Base-by-base conservation (phyloP, 495 filamentous ascomycete species). In the Venustampulla echinocandica region DNA sequence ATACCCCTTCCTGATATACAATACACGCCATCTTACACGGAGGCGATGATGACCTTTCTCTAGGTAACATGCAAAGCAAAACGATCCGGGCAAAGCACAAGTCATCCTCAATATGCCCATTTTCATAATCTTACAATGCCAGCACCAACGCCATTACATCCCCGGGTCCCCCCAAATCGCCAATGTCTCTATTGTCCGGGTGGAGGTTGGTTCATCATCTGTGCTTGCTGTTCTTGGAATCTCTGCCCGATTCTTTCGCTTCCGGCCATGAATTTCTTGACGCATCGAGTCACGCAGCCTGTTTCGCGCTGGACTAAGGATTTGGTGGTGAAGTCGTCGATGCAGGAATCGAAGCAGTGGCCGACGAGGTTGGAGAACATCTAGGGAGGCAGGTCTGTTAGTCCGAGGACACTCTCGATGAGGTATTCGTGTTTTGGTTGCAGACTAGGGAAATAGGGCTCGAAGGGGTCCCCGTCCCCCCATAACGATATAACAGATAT, bases 251-350 rank as follows among this genome's bases (percentile, higher is more conserved):
- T 68, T 22, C 92, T 79, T 57, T 88, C 83, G 27, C 84, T 84
- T 43, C 82, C 77, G 63, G 94, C 90, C 66, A 96, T 77, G 64
- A 85, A 84, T 75, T 98, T 98, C 67, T 90, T 83, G 18, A 96
- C 88, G 64, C 93, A 99, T 53, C 87, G 82, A 70, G 84, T 80
- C 49, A 95, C 77, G 67, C 93, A 97, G 56, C 82, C 77, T 60
- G 89, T 84, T 67, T 99, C 92, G 54, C 85, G 81, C 50, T 77
- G 70, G 44, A 81, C 79, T 24, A 99, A 77, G 5, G 87, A 86
- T 71, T 96, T 96, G 73, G 86, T 92, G 61, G 88, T 94, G 77
- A 99, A 99, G 72, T 96, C 90, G 64, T 87, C 90, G 66, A 97
- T 79, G 70, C 92, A 99, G 69, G 92, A 81, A 61, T 87, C 82